Evolutionary conservation across 257 asterid species (phyloP), one percentile per base, ranked within the genome.

Genomic region (Solanum lycopersicoides): DNA sequence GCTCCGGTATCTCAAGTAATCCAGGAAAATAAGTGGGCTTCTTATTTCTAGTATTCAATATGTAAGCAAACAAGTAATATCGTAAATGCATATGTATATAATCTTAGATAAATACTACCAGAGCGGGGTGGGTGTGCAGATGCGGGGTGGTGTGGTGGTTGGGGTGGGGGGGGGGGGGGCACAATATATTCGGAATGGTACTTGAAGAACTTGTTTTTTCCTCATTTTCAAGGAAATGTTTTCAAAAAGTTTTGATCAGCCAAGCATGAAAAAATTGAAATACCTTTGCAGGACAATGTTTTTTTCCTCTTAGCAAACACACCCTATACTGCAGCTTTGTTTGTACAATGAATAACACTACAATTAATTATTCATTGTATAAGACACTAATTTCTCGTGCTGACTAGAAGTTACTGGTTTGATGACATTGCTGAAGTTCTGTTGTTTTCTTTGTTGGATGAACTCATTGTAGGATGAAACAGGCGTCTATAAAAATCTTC

Each of bases 401-500:
- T 23, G 35, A 41, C 11, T 75, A 6, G 12, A 12, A n/a, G 53
- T 12, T 35, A 12, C 83, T 44, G 47, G 30, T 82, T 86, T 35
- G 15, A 25, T 25, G 20, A 6, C 50, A 53, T 82, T 11, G 21
- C 76, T 88, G 30, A 90, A 63, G n/a, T 30, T 84, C 14, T 30
- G 20, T 37, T 30, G 18, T 85, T 84, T 15, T 77, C 74, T 32
- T 60, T 63, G 79, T 60, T 14, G 34, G 35, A 56, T 25, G 42
- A 82, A n/a, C 37, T 11, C 30, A 32, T 82, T 59, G 41, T 84
- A 94, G 98, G 98, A 95, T 91, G 98, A 95, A 91, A 94, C 94
- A 0, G 98, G 98, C 56, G 98, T 95, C 18, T 95, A 95, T 50
- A 95, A 95, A 86, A 95, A 95, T 91, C 95, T 95, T 39, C 89